Conservation (phyloP, 2,329 filamentous ascomycete genomes). For the Beauveria brongniartii region DNA sequence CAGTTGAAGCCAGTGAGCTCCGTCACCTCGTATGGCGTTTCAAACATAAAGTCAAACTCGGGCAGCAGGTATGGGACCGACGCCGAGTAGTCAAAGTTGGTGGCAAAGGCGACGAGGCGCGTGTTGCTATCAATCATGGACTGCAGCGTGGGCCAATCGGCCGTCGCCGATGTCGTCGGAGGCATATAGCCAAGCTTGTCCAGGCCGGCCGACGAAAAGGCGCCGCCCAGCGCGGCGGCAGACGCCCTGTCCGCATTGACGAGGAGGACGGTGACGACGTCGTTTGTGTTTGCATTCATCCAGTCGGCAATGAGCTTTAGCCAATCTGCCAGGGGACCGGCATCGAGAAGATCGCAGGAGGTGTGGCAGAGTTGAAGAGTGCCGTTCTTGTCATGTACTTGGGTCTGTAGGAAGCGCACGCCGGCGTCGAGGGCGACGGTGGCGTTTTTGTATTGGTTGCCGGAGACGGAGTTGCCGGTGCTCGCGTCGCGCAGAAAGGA, state of each 20-base stretch:
- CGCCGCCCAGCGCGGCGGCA: conserved; percentile 44
- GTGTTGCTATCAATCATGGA: conserved; percentile 56
- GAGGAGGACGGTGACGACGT: conserved; percentile 67
- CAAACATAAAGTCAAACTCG: conserved; percentile 62
- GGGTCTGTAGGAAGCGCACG: conserved; percentile 61
- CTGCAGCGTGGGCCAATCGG: conserved; percentile 64
- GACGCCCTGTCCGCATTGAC: conserved; percentile 59
- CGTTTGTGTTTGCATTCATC: conserved; percentile 62
- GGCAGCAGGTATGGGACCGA: conserved; percentile 50
- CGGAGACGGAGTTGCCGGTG: conserved; percentile 54
- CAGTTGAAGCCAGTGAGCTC: conserved; percentile 62
- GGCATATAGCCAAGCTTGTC: conserved; percentile 53
- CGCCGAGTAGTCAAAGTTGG: conserved; percentile 37
- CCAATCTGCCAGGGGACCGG: conserved; percentile 58
- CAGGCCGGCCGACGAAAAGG: conserved; percentile 52
- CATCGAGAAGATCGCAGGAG: conserved; percentile 58
- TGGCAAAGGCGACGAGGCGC: conserved; percentile 62
- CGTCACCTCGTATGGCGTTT: conserved; percentile 61
- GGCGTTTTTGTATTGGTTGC: conserved; percentile 68
- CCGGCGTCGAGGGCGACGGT: conserved; percentile 63
- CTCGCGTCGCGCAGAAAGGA: conserved; percentile 60
- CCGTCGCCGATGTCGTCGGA: conserved; percentile 30
- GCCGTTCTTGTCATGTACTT: conserved; percentile 56
- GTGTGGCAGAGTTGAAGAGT: conserved; percentile 64
- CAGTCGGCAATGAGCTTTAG: conserved; percentile 55